Evolutionary conservation across 2,329 filamentous ascomycete species (phyloP), one percentile per base, ranked within the genome.

Genomic region (Aurifilum marmelostoma): DNA sequence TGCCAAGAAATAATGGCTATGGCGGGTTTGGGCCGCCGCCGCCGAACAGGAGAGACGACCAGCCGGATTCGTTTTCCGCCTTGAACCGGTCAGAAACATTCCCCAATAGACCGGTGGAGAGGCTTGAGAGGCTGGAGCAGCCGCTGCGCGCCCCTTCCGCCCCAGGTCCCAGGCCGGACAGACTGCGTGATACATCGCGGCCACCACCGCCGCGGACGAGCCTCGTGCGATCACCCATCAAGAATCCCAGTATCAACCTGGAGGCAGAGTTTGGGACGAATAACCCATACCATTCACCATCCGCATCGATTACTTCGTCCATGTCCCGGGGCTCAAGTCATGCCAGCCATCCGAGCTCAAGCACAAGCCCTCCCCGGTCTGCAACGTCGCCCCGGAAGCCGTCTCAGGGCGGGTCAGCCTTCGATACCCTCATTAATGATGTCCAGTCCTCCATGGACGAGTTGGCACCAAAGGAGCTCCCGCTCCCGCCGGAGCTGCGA

Each of bases 261-360:
- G 86, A 84, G 1, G 83, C 82, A 41, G 88, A 89, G 69, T 90
- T 90, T 72, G 88, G 88, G 14, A 77, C 83, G 32, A 84, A 86
- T 43, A 91, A 91, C 73, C 86, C 88, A 0, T 90, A 91, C 73
- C 89, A 92, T 73, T 84, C 86, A 4, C 81, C 87, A 0, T 88
- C 88, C 1, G 85, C 87, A 70, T 93, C 90, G 1, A 84, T 86
- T 34, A 89, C 89, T 0, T 92, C 91, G 0, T 88, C 86, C 24
- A 84, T 85, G 59, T 92, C 90, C 2, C 85, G 60, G 7, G 65
- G 68, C n/a, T 71, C 70, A 18, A 71, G 70, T 50, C 79, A 79
- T n/a, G 80, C 79, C 1, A 88, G 88, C 73, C 85, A 86, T 70
- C 80, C 85, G 1, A 92, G 89, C 74, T 90, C 89, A 9, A 78